A percentile compares a stretch with the other conserved stretches of the same genome.
Evolutionary conservation across 345 rosid genomes (phyloP).

Genomic region (Ceriops tagal): DNA sequence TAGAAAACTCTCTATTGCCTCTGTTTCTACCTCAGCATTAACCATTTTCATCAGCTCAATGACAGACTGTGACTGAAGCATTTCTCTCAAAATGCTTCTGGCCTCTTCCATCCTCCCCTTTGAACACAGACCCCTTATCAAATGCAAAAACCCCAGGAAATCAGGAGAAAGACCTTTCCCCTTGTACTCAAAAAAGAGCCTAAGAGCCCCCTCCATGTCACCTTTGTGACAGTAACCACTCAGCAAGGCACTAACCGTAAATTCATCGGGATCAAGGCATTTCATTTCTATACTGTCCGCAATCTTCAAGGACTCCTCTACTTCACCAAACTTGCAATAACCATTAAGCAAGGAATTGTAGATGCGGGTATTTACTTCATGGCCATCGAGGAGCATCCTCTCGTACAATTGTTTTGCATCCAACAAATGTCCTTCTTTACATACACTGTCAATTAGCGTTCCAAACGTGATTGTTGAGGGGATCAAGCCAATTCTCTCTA

Average conservation of each 20-base stretch:
- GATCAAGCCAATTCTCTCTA: slow-evolving; percentile 51
- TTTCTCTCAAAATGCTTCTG: slow-evolving; percentile 67
- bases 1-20: slow-evolving; percentile 47
- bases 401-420: slow-evolving; percentile 65
- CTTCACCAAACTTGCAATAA: slow-evolving; percentile 58
- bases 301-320: slow-evolving; percentile 59
- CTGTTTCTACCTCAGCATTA: slow-evolving; percentile 50
- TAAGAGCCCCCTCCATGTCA: slow-evolving; percentile 78
- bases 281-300: slow-evolving; percentile 39
- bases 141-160: slow-evolving; percentile 65
- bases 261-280: slow-evolving; percentile 52
- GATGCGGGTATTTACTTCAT: slow-evolving; percentile 40
- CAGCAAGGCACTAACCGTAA: slow-evolving; percentile 67
- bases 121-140: slow-evolving; percentile 65
- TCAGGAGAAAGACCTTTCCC: slow-evolving; percentile 53
- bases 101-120: slow-evolving; percentile 98
- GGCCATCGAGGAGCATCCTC: slow-evolving; percentile 49
- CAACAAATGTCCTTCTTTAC: slow-evolving; percentile 58
- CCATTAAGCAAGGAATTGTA: slow-evolving; percentile 66
- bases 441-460: slow-evolving; percentile 59
- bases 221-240: slow-evolving; percentile 66
- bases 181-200: slow-evolving; percentile 50
- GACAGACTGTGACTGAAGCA: slow-evolving; percentile 63
- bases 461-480: slow-evolving; percentile 64
- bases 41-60: slow-evolving; percentile 52